Base-by-base conservation (phyloP, 2,329 filamentous ascomycete genomes). In the Pseudogymnoascus sp. region DNA sequence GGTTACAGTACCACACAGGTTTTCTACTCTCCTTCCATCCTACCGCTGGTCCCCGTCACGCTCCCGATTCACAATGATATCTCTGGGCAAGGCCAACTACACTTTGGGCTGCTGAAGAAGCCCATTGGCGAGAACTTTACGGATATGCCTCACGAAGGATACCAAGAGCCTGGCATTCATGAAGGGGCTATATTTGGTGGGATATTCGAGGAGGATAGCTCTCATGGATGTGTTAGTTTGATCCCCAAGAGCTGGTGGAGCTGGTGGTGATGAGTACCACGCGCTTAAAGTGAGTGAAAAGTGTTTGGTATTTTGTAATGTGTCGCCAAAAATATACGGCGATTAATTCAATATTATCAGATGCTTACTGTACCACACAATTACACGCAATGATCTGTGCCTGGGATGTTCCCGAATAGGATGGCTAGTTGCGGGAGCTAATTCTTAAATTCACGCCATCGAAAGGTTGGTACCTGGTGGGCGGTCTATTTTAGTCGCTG, bases 81-180 rank as follows among this genome's bases (percentile, higher is more conserved):
- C 61, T 75, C 76, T 39, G 83, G 83, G 4, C 77, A 79, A 60
- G 84, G 84, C 20, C 82, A 86, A 69, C 85, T 79, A 70, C 84
- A 87, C 69, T 79, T 86, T 59, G 84, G 84, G 35, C 69, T 85
- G 1, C 73, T 87, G 62, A 86, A 86, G 78, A 86, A 85, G 75
- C 78, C 80, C 5, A 67, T 65, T 6, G 64, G 68, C n/a, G 63
- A 63, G 11, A 61, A 61, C 76, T 79, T 57, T 75, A 79, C 60
- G 64, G 77, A 82, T 65, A 74, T 81, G 38, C 75, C 74, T 47
- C 77, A 77, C 67, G 68, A 75, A 38, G 81, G 79, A 4, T 76
- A 74, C 65, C 81, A 83, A 68, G 73, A 75, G 63, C 65, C 72
- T 8, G 75, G 72, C 22, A 78, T 83, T 61, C 69, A 81, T 65